Evolutionary conservation across 768 basidiomycete genomes (phyloP), one percentile per base, ranked within the genome.

Genomic region (Porphyrellus cyaneotinctus): DNA sequence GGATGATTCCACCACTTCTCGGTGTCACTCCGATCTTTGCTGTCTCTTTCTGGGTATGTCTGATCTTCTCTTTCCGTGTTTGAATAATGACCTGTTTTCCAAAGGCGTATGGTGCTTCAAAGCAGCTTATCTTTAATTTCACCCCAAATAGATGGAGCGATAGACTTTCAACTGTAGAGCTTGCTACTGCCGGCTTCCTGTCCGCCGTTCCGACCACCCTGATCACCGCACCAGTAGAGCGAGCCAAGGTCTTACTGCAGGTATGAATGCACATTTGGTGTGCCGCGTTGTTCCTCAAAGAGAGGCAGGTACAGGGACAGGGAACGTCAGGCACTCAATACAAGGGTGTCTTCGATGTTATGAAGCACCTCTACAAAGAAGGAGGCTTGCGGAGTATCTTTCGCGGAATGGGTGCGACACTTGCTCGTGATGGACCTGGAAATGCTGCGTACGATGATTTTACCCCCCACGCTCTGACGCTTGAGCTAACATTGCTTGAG

Each of bases 11-110:
- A 31, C 95, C 95, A 39, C 71, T 97, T 52, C 74, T 97, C 28
- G 93, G 95, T 26, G 92, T 99, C 26, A 98, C 97, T 6, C 97
- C 97, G 31, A 98, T 97, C 64, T 99, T 99, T 63, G 97, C 97
- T 4, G 75, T 98, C 28, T 95, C 93, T 4, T 98, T 99, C 77
- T 97, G 95, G 95, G 95, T 94, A 69, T 52, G 28, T 60, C 24
- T 3, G 7, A 37, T 36, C 6, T 36, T 26, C 28, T 14, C 49
- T 35, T 43, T 38, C 18, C 18, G 10, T 30, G 22, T 43, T 31
- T 46, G 52, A 56, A 48, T 42, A 54, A 60, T 51, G 30, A 54
- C 47, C 35, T 26, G 13, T 43, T 47, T 22, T 37, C 31, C 44
- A 51, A 47, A 95, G 95, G 93, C 90, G 8, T 99, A 98, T 66